Conservation (phyloP, 2,329 filamentous ascomycete species). For the Talaromyces albobiverticillius region DNA sequence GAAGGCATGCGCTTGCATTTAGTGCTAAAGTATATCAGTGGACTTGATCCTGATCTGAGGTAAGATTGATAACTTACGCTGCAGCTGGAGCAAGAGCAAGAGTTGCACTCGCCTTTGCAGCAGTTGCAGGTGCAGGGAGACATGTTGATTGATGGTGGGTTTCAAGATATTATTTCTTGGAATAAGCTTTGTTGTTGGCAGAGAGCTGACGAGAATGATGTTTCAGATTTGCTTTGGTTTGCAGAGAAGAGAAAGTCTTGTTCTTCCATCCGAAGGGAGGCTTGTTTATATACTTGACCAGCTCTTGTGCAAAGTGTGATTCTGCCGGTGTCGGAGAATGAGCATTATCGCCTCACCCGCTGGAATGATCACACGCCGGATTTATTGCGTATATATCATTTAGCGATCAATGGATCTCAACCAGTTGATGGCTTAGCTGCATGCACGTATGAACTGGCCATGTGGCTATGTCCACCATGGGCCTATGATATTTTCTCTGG, state of each 20-base stretch:
- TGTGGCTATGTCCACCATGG: background rate
- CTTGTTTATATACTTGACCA: slow-evolving; percentile 2
- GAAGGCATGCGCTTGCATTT: slow-evolving; percentile 5
- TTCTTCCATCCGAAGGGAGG: background rate
- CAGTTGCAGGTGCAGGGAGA: slow-evolving; percentile 41
- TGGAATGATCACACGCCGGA: background rate
- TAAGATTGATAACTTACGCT: slow-evolving; percentile 25
- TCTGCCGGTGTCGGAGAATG: background rate
- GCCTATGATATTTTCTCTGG: background rate
- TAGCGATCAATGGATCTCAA: background rate
- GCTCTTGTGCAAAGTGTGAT: background rate
- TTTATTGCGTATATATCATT: background rate
- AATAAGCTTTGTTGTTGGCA: background rate
- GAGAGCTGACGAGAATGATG: background rate
- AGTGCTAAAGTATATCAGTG: slow-evolving; percentile 4
- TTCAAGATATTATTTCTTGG: background rate
- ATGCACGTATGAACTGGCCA: slow-evolving; percentile 5
- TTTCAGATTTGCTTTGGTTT: background rate
- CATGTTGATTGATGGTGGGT: slow-evolving; percentile 30
- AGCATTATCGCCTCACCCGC: background rate
- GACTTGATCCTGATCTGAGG: background rate
- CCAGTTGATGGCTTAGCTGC: background rate
- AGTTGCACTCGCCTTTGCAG: slow-evolving; percentile 39
- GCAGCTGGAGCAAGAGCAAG: slow-evolving; percentile 39
- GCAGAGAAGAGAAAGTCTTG: background rate